Percentiles rank a stretch among this genome's conserved stretches.
phyloP scores from a whole-genome alignment of 1,284 basidiomycete species.

The Pseudozyma hubeiensis region DNA sequence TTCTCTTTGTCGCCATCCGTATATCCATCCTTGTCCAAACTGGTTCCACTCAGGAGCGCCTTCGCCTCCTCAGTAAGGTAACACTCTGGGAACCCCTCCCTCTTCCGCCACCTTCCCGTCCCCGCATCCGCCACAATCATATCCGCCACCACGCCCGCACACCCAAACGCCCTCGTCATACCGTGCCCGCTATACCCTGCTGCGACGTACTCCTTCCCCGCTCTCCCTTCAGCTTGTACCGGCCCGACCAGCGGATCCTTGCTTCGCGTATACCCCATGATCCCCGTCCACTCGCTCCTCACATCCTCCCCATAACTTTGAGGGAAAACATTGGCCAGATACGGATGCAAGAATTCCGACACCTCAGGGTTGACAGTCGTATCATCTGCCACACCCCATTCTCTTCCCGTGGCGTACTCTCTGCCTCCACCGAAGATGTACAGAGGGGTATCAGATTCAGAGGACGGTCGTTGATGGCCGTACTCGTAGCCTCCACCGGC shows the following conservation, averaged over 20 bases:
- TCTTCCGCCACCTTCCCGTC: slow-evolving; percentile 72
- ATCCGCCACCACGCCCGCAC: slow-evolving; percentile 76
- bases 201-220: slow-evolving; percentile 76
- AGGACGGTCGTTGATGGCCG: slow-evolving; percentile 78
- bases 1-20: too few relatives aligned
- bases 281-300: slow-evolving; percentile 78
- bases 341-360: slow-evolving; percentile 64
- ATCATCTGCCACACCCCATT: slow-evolving; percentile 76
- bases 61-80: slow-evolving; percentile 22
- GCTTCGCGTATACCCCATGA: slow-evolving; percentile 80
- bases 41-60: neutral
- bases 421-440: slow-evolving; percentile 81
- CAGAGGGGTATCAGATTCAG: slow-evolving; percentile 59
- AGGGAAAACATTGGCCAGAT: slow-evolving; percentile 69
- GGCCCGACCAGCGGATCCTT: slow-evolving; percentile 76
- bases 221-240: neutral
- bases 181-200: slow-evolving; percentile 83
- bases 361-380: slow-evolving; percentile 72
- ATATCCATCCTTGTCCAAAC: neutral
- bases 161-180: slow-evolving; percentile 77
- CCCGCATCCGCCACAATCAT: slow-evolving; percentile 76
- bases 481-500: slow-evolving; percentile 76
- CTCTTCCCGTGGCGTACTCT: slow-evolving; percentile 72
- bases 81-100: slow-evolving; percentile 72
- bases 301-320: slow-evolving; percentile 72